A percentile compares a stretch with the other conserved stretches of the same genome.
These are phyloP conservation scores for Corymbia citriodora DNA, from an alignment of 441 rosid species.

Conservation along the genomic window DNA sequence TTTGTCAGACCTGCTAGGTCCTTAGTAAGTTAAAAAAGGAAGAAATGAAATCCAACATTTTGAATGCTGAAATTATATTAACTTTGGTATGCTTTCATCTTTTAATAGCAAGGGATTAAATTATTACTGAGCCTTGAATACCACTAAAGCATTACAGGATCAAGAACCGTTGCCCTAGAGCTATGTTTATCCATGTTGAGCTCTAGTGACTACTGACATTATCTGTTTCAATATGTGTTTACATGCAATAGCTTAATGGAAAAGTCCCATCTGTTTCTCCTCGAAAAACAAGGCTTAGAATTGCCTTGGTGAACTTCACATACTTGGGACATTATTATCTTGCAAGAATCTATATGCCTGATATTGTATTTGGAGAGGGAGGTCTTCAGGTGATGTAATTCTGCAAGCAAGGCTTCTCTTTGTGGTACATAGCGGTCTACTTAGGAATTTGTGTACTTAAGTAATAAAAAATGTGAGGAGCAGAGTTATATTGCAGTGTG, in stretches of 20 bases:
- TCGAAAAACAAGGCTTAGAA: background rate
- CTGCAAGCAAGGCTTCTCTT: background rate
- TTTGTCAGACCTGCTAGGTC: background rate
- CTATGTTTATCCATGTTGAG: background rate
- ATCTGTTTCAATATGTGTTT: background rate
- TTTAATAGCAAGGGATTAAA: background rate
- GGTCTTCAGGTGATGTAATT: background rate
- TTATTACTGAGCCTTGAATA: rapidly evolving
- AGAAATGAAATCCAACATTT: background rate
- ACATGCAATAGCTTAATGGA: background rate
- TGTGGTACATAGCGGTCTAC: background rate
- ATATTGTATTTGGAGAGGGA: background rate
- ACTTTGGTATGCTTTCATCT: background rate
- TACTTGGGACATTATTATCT: background rate
- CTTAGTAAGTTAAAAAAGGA: background rate
- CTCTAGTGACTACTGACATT: background rate
- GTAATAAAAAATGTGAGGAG: background rate
- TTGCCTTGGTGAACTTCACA: background rate
- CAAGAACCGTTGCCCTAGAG: rapidly evolving
- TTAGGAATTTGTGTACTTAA: background rate
- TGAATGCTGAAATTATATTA: background rate
- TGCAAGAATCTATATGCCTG: background rate
- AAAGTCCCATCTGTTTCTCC: background rate
- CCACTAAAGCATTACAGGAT: rapidly evolving
- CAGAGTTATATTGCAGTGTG: background rate